Evolutionary conservation across 768 basidiomycete genomes (phyloP), one percentile per base, ranked within the genome.

Genomic region (Pulveroboletus sp.): DNA sequence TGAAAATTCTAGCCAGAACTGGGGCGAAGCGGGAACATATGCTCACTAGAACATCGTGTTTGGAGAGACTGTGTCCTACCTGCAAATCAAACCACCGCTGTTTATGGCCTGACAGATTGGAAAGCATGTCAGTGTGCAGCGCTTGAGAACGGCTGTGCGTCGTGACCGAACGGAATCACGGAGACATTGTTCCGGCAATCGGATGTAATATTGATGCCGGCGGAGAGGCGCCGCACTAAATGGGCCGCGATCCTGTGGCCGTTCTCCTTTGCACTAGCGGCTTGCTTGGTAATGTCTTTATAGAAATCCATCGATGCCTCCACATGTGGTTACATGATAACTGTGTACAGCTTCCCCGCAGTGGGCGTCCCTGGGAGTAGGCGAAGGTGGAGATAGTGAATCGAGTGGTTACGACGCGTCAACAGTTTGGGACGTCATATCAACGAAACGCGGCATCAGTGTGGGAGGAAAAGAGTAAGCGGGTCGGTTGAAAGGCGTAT

Each of bases 11-110:
- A 27, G 29, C 17, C 5, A 19, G 40, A 17, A 24, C 13, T 7
- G 12, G 27, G 11, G 14, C 36, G 20, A 22, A 20, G 20, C 20
- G 22, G 16, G 58, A 12, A 17, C 9, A 31, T 39, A 52, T n/a
- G n/a, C 59, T 45, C 13, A 58, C 59, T 14, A 61, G 37, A 30
- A 22, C n/a, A 23, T 57, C 47, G 5, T 13, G 6, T 19, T 35
- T 45, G 16, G 40, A 53, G 17, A 49, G n/a, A 20, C 17, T 17
- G 20, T 19, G 44, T 16, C 13, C 22, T 20, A 45, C 17, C 24
- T 38, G 49, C 6, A 57, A 20, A 5, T 45, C 45, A 14, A 61
- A 10, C 59, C 59, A 57, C 19, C 35, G 37, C 10, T 23, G 27
- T 14, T 47, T 35, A 26, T 35, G 50, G 16, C 47, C 50, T 20